Conservation (phyloP, 2,329 filamentous ascomycete genomes). For the Colletotrichum kahawae region DNA sequence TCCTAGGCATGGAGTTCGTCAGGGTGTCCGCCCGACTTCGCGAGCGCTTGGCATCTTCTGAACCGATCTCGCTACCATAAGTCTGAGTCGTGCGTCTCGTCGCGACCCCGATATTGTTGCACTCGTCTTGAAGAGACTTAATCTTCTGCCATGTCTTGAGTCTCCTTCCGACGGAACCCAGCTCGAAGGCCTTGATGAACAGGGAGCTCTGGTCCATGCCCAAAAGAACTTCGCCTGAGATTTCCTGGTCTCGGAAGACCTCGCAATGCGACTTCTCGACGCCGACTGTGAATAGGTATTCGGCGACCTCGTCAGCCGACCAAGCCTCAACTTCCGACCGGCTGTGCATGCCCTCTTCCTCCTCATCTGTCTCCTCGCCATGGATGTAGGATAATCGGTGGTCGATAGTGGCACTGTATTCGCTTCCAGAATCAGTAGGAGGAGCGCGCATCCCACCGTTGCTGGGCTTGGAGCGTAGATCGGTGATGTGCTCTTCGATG, state of each 20-base stretch:
- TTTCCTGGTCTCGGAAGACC: conserved; percentile 95
- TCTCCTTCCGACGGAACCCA: conserved; percentile 87
- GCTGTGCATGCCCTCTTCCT: conserved; percentile 75
- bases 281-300: conserved; percentile 83
- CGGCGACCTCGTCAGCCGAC: conserved; percentile 82
- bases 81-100: conserved; percentile 59
- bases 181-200: conserved; percentile 93
- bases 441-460: conserved; percentile 57
- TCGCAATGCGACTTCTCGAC: conserved; percentile 91
- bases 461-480: conserved; percentile 66
- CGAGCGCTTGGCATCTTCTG: conserved; percentile 54
- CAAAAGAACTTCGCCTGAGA: conserved; percentile 88
- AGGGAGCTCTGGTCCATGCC: conserved; percentile 95
- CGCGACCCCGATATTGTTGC: conserved; percentile 56
- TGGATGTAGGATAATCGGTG: conserved; percentile 89
- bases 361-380: conserved; percentile 93
- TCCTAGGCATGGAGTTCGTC: conserved; percentile 50
- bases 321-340: conserved; percentile 78
- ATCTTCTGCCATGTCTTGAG: conserved; percentile 98
- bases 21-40: conserved; percentile 64
- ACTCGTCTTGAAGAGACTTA: conserved; percentile 87
- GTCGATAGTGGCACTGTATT: conserved; percentile 82
- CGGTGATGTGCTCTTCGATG: conserved; percentile 95
- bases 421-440: conserved; percentile 81
- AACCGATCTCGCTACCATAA: conserved; percentile 64